phyloP scores from a whole-genome alignment of 108 stramenopile genomes.

The Fragilariopsis cylindrus region DNA sequence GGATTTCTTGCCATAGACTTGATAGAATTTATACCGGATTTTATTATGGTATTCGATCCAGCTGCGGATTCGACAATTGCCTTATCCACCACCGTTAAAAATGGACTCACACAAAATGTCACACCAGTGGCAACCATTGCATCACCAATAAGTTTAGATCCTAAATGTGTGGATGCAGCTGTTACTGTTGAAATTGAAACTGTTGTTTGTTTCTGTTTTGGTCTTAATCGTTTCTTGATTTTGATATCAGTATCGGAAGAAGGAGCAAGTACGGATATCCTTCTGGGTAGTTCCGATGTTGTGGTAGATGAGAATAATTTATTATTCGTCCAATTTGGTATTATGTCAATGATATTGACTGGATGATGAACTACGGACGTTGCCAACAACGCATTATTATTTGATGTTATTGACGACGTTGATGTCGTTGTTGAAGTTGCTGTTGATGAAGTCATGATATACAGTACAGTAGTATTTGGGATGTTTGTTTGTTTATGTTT shows the following conservation, averaged over 20 bases:
- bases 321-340: too few species aligned
- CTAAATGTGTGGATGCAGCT: slow-evolving; percentile 13
- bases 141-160: slow-evolving; percentile 46
- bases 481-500: too few species aligned
- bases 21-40: slow-evolving; percentile 18
- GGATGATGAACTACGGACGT: too few species aligned
- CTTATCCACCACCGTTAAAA: slow-evolving; percentile 61
- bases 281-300: neutral
- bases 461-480: too few species aligned
- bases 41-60: slow-evolving; percentile 36
- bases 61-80: slow-evolving; percentile 55
- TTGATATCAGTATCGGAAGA: neutral
- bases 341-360: too few species aligned
- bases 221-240: neutral
- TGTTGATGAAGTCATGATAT: too few species aligned
- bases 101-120: slow-evolving; percentile 48
- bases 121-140: slow-evolving; percentile 41
- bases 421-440: too few species aligned
- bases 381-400: too few species aligned
- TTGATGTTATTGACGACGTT: too few species aligned
- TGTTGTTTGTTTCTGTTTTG: neutral
- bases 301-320: neutral
- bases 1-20: slow-evolving; percentile 38
- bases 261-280: neutral
- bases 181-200: neutral